Evolutionary conservation across 2,329 filamentous ascomycete genomes (phyloP).

Genomic region (Penicillium sp.): DNA sequence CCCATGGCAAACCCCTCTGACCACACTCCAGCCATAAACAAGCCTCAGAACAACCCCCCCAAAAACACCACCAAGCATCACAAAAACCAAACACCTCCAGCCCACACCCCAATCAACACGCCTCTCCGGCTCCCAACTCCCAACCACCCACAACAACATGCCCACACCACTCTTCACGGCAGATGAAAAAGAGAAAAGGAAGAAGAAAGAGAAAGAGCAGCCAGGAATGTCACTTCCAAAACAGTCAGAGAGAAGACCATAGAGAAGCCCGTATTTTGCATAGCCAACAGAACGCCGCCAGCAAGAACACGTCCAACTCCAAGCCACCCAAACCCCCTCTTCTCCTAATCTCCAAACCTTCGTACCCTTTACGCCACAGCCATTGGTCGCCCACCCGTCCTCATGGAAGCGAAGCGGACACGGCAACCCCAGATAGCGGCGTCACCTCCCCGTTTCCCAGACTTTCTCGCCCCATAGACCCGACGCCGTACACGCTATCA

Average conservation of each 20-base stretch:
- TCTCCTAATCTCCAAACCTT: constrained; percentile 6
- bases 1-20: constrained; percentile 12
- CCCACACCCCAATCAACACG: constrained; percentile 9
- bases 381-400: constrained; percentile 45
- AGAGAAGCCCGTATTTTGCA: neutral
- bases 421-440: constrained; percentile 44
- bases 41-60: neutral
- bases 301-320: neutral
- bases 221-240: neutral
- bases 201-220: neutral
- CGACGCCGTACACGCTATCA: constrained; percentile 22
- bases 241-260: neutral
- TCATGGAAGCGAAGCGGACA: constrained; percentile 43
- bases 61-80: neutral
- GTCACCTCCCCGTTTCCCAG: constrained; percentile 4
- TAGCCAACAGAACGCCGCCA: constrained; percentile 3
- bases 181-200: constrained; percentile 1
- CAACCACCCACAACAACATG: neutral
- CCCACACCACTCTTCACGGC: constrained; percentile 5
- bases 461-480: neutral
- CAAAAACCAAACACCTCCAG: constrained; percentile 7
- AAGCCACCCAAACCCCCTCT: neutral
- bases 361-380: constrained; percentile 37
- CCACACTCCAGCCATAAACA: constrained; percentile 8
- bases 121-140: constrained; percentile 8